phyloP scores from a whole-genome alignment of 1,284 basidiomycete species.

The Fomitiporia mediterranea region DNA sequence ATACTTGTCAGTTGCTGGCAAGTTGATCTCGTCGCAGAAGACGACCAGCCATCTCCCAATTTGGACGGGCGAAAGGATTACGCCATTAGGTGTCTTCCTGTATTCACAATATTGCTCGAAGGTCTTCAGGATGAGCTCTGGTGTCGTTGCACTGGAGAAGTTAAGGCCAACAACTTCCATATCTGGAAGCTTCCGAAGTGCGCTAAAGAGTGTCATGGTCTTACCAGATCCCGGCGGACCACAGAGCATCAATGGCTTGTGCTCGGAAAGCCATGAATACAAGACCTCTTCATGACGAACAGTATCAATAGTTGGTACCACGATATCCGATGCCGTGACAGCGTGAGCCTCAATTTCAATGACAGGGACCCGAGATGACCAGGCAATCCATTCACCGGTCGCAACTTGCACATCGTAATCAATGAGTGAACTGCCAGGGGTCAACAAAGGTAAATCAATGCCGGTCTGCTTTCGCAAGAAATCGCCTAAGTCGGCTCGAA shows the following conservation, averaged over 20 bases:
- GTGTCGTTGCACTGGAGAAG: constrained; percentile 98
- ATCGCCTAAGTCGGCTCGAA: constrained; percentile 88
- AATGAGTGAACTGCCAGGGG: constrained; percentile 80
- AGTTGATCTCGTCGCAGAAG: constrained; percentile 99
- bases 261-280: constrained; percentile 98
- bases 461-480: constrained; percentile 83
- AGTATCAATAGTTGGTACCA: constrained; percentile 98
- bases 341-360: constrained; percentile 97
- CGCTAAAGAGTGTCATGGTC: constrained; percentile 99
- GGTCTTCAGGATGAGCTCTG: constrained; percentile 96
- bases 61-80: constrained; percentile 89
- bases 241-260: constrained; percentile 98
- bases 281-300: constrained; percentile 98
- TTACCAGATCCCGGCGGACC: constrained; percentile 99
- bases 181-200: constrained; percentile 94
- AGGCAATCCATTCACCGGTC: constrained; percentile 85
- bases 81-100: constrained; percentile 95
- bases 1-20: constrained; percentile 96
- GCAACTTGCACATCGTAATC: constrained; percentile 93
- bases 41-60: constrained; percentile 98
- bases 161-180: constrained; percentile 99
- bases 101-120: constrained; percentile 99
- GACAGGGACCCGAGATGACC: constrained; percentile 89
- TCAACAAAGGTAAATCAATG: constrained; percentile 81
- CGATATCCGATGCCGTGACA: constrained; percentile 92